These are phyloP conservation scores for Corylus americana DNA, from an alignment of 306 rosid genomes.

Conservation along the genomic window DNA sequence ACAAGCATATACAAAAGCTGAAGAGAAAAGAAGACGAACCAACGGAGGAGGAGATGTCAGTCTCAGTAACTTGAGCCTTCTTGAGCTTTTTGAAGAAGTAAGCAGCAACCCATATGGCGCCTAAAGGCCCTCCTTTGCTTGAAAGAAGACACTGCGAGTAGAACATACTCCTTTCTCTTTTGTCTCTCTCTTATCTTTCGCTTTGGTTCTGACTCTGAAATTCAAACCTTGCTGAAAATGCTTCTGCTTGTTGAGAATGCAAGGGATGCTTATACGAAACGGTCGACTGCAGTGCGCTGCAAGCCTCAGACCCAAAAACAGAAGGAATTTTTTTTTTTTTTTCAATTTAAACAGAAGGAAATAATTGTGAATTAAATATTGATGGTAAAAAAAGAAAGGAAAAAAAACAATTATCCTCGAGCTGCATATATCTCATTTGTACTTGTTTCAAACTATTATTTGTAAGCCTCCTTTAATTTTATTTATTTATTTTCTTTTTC, in stretches of 20 bases:
- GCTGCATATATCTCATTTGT: too few relatives aligned
- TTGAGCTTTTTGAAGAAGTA: conserved; percentile 67
- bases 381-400: neutral
- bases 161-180: conserved; percentile 34
- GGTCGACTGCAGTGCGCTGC: conserved; percentile 23
- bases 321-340: too few relatives aligned
- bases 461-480: too few relatives aligned
- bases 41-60: conserved; percentile 62
- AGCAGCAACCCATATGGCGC: conserved; percentile 74
- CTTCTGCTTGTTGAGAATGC: neutral
- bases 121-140: conserved; percentile 48
- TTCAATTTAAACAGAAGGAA: too few relatives aligned
- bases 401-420: neutral
- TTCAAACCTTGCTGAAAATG: neutral
- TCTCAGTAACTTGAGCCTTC: conserved; percentile 54
- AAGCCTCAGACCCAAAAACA: neutral
- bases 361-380: neutral
- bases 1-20: neutral
- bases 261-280: conserved; percentile 16
- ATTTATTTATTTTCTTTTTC: too few relatives aligned
- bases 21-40: conserved; percentile 49
- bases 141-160: conserved; percentile 43
- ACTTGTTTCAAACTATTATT: too few relatives aligned
- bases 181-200: neutral
- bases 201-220: conserved; percentile 2